Evolutionary conservation across 139 green algal species (phyloP).

Genomic region (Parachlorella kessleri): DNA sequence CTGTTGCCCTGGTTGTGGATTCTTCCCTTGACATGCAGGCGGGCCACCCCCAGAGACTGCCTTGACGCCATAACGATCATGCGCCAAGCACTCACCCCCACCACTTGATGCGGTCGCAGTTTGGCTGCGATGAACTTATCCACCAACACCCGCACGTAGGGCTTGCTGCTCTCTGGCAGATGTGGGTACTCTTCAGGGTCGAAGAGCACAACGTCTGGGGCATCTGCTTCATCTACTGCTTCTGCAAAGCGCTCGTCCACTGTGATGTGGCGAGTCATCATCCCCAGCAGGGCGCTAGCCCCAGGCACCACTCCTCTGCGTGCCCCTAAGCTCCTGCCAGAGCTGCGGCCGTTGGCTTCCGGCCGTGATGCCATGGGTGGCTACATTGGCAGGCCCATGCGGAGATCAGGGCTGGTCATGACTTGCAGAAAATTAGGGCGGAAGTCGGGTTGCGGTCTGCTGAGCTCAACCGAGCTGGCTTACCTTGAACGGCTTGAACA

Average conservation of each 20-base stretch:
- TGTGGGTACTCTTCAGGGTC: slow-evolving; percentile 15
- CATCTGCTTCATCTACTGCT: background rate
- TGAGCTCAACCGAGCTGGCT: background rate
- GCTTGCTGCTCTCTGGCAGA: background rate
- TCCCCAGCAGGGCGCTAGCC: no score
- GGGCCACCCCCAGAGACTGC: no score
- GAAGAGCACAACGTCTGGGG: slow-evolving; percentile 24
- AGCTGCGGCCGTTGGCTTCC: slow-evolving; percentile 13
- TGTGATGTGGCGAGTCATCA: no score
- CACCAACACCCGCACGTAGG: slow-evolving; percentile 41
- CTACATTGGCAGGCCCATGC: no score
- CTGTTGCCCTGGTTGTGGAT: no score
- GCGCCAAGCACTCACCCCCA: slow-evolving; percentile 72
- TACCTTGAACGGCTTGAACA: slow-evolving; percentile 35
- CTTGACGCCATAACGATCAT: no score
- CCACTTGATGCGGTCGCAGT: slow-evolving; percentile 74
- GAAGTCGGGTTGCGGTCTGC: no score
- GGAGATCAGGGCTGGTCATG: no score
- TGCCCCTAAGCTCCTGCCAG: no score
- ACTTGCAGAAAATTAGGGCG: no score
- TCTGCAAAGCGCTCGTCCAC: background rate
- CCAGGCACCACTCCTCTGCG: no score
- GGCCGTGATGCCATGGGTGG: slow-evolving; percentile 17
- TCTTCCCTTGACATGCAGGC: no score
- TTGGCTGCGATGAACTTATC: slow-evolving; percentile 63